Percentiles rank a stretch among this genome's conserved stretches.
Conservation (phyloP, 768 basidiomycete species). For the Lactarius vividus region DNA sequence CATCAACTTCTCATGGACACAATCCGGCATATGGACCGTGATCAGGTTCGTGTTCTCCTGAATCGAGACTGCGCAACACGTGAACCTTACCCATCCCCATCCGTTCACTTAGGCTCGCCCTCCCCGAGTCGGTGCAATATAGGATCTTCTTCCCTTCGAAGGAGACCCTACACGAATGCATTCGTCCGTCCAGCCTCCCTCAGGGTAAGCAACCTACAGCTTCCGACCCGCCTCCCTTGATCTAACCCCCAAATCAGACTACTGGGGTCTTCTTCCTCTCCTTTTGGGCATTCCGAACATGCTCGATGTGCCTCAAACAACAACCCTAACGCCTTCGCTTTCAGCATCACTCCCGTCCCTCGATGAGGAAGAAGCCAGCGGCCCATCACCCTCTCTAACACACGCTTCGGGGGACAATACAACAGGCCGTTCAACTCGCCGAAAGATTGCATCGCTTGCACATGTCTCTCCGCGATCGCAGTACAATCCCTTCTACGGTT, state of each 20-base stretch:
- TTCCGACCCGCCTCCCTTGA: constrained; percentile 18
- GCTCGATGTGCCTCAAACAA: constrained; percentile 12
- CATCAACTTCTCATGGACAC: constrained; percentile 72
- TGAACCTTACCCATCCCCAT: background rate
- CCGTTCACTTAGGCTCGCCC: constrained; percentile 47
- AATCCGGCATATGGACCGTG: constrained; percentile 64
- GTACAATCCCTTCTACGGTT: constrained; percentile 74
- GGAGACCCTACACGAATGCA: constrained; percentile 53
- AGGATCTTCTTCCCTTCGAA: constrained; percentile 65
- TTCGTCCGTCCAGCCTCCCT: constrained; percentile 53
- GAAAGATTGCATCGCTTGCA: constrained; percentile 24
- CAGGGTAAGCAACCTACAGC: constrained; percentile 44
- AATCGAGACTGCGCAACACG: background rate
- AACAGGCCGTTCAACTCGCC: background rate
- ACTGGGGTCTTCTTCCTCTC: constrained; percentile 58
- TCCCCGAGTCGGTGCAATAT: constrained; percentile 57
- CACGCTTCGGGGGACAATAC: background rate
- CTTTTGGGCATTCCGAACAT: constrained; percentile 49
- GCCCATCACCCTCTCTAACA: background rate
- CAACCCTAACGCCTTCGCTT: constrained; percentile 5
- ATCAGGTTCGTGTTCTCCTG: constrained; percentile 45
- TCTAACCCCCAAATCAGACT: constrained; percentile 47
- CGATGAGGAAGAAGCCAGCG: constrained; percentile 7
- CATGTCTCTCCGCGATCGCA: constrained; percentile 52
- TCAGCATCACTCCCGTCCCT: constrained; percentile 13